phyloP scores from a whole-genome alignment of 2,329 filamentous ascomycete genomes.

The Paraconiothyrium brasiliense region DNA sequence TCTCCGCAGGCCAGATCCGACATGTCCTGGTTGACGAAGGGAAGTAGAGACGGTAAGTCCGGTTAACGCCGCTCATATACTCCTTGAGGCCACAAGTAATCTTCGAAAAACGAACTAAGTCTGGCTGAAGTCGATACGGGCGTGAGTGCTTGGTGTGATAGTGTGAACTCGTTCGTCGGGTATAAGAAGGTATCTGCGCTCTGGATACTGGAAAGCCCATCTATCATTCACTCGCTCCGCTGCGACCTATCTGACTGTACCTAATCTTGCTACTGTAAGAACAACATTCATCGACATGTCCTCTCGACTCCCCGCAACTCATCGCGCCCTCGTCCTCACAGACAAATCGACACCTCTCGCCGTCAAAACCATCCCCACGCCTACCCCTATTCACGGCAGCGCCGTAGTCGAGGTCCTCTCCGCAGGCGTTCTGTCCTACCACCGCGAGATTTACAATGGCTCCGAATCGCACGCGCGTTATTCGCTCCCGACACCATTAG shows the following conservation, averaged over 20 bases:
- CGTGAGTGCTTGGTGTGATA: not conserved
- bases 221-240: too few relatives aligned
- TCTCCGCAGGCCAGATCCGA: not conserved
- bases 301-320: not conserved
- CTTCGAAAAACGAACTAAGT: not conserved
- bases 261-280: too few relatives aligned
- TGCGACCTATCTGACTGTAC: not conserved
- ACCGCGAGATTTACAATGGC: conserved; percentile 53
- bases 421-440: conserved; percentile 53
- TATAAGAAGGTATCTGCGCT: not conserved
- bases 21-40: not conserved
- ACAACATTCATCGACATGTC: not conserved
- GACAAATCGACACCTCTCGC: not conserved
- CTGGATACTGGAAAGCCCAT: too few relatives aligned
- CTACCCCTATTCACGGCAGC: conserved; percentile 45
- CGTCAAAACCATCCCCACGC: conserved; percentile 37
- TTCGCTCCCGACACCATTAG: conserved; percentile 48
- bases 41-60: not conserved
- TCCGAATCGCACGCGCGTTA: conserved; percentile 31
- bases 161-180: not conserved
- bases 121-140: too few relatives aligned
- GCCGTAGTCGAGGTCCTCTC: conserved; percentile 54
- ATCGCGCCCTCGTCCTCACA: conserved; percentile 14
- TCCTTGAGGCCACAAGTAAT: too few relatives aligned
- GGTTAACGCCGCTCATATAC: not conserved